These are phyloP conservation scores for Aspergillus funiculosus DNA, from an alignment of 495 filamentous ascomycete genomes.

Conservation along the genomic window DNA sequence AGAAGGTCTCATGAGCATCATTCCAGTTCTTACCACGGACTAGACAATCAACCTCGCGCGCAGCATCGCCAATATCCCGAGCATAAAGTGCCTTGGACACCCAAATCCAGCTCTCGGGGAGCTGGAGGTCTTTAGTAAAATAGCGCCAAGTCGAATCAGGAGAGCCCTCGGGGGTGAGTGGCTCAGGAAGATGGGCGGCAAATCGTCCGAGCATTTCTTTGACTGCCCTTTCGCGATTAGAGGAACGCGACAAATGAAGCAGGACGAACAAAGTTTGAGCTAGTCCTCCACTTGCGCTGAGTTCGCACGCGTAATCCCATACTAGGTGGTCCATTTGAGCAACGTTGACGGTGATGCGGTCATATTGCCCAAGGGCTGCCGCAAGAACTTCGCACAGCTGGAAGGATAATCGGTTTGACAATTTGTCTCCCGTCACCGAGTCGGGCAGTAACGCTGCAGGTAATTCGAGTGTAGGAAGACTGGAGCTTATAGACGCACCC, in stretches of 20 bases:
- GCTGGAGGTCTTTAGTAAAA: conserved; percentile 53
- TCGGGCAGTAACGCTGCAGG: conserved; percentile 38
- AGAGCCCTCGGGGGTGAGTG: conserved; percentile 51
- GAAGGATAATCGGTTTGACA: conserved; percentile 73
- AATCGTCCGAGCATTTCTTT: conserved; percentile 62
- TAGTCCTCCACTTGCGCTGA: conserved; percentile 64
- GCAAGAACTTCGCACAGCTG: conserved; percentile 60
- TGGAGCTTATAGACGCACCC: conserved; percentile 12
- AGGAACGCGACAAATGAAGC: conserved; percentile 62
- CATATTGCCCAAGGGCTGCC: conserved; percentile 47
- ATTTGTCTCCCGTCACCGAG: conserved; percentile 57
- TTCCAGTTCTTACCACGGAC: conserved; percentile 67
- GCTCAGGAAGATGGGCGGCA: conserved; percentile 40
- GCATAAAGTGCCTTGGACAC: conserved; percentile 80
- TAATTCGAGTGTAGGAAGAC: conserved; percentile 24
- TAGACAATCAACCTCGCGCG: conserved; percentile 65
- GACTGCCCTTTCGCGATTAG: conserved; percentile 59
- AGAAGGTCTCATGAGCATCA: conserved; percentile 79
- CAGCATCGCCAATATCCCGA: conserved; percentile 58
- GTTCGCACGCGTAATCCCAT: conserved; percentile 63
- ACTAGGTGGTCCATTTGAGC: conserved; percentile 58
- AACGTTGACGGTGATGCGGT: conserved; percentile 30
- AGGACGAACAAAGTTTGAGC: conserved; percentile 66
- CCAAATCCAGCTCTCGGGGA: conserved; percentile 76
- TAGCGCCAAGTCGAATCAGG: conserved; percentile 45